phyloP scores from a whole-genome alignment of 345 rosid genomes.

The Salix caprea region DNA sequence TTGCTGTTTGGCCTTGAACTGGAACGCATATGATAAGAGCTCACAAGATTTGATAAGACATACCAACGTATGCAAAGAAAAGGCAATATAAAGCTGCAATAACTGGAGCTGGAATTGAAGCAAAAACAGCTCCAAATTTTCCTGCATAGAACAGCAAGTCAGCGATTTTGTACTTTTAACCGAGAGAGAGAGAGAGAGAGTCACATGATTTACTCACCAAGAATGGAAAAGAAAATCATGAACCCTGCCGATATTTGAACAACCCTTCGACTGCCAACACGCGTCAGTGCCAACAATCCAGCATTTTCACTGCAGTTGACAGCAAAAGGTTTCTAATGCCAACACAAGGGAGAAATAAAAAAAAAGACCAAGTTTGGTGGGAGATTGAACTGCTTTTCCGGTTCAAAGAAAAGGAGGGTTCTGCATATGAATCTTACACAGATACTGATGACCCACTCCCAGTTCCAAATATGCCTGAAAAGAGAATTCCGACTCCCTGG shows the following conservation, averaged over 20 bases:
- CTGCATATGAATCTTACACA: constrained; percentile 48
- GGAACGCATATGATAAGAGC: background rate
- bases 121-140: constrained; percentile 38
- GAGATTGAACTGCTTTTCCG: background rate
- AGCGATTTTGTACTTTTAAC: background rate
- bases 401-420: constrained; percentile 5
- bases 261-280: constrained; percentile 87
- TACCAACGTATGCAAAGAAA: constrained; percentile 34
- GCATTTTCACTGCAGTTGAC: constrained; percentile 72
- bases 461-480: constrained; percentile 92
- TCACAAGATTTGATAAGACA: background rate
- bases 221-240: constrained; percentile 94
- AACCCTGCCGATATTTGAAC: constrained; percentile 90
- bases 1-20: background rate
- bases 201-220: constrained; percentile 39
- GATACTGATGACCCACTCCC: constrained; percentile 87
- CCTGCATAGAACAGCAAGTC: constrained; percentile 13
- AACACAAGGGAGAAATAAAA: background rate
- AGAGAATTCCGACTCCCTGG: constrained; percentile 88
- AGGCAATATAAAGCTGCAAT: constrained; percentile 35
- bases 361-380: background rate
- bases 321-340: constrained; percentile 1
- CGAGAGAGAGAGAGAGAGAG: background rate
- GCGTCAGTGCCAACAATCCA: constrained; percentile 81
- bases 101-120: constrained; percentile 34